A percentile compares a stretch with the other conserved stretches of the same genome.
Conservation (phyloP, 2,329 filamentous ascomycete species). For the Grosmannia serpens region DNA sequence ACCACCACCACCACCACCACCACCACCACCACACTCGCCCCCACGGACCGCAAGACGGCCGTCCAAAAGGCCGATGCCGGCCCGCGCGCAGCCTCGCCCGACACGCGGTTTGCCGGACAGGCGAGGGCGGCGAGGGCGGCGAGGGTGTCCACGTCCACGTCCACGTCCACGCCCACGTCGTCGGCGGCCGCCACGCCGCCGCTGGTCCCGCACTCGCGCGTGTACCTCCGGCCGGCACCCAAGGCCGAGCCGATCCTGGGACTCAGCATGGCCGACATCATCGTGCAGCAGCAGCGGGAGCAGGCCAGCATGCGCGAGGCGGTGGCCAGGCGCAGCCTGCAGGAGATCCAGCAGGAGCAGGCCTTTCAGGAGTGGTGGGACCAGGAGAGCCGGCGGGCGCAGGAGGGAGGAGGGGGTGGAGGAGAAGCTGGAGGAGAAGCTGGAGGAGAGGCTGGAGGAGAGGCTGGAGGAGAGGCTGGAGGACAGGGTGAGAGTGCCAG, state of each 20-base stretch:
- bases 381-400: constrained; percentile 62
- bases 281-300: constrained; percentile 74
- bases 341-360: constrained; percentile 95
- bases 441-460: not conserved
- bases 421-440: constrained; percentile 21
- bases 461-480: not conserved
- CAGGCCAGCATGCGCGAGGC: constrained; percentile 75
- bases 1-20: too few species aligned
- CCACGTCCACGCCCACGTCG: not conserved
- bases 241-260: constrained; percentile 49
- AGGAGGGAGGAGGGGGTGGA: constrained; percentile 42
- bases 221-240: constrained; percentile 43
- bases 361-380: constrained; percentile 97
- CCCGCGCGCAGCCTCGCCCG: constrained; percentile 43
- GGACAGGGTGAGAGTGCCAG: constrained; percentile 1
- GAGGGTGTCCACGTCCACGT: too few species aligned
- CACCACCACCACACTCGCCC: too few species aligned
- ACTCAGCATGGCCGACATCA: constrained; percentile 76
- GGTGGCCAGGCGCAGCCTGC: constrained; percentile 73
- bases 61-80: constrained; percentile 3
- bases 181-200: constrained; percentile 15
- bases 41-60: too few species aligned
- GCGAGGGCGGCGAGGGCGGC: too few species aligned
- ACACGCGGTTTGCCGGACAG: constrained; percentile 52
- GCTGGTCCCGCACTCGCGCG: constrained; percentile 48